phyloP scores from a whole-genome alignment of 176 grass and related monocot genomes.

The Rhynchospora tenuis region DNA sequence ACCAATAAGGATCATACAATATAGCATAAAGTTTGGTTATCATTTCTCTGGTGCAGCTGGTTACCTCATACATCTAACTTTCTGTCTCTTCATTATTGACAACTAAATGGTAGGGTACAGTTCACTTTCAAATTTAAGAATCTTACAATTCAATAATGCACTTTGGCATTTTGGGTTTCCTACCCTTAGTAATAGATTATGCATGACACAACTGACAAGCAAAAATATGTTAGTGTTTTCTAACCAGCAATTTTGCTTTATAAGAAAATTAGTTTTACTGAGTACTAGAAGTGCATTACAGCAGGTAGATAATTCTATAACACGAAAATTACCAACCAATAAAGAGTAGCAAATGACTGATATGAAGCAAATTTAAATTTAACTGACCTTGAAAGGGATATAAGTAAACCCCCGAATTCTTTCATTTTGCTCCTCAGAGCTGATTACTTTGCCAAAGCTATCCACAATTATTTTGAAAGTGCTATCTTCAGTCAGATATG shows the following conservation, averaged over 20 bases:
- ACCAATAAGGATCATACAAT: neutral
- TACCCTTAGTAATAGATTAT: neutral
- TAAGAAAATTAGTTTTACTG: neutral
- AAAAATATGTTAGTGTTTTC: neutral
- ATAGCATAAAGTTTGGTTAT: neutral
- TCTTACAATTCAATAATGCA: neutral
- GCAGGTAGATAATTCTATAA: neutral
- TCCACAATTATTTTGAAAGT: constrained; percentile 76
- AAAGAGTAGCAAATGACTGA: neutral
- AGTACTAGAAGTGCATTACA: neutral
- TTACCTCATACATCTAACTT: neutral
- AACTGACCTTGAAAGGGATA: constrained; percentile 69
- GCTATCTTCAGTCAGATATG: constrained; percentile 57
- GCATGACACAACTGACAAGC: neutral
- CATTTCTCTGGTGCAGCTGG: neutral
- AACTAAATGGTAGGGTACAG: neutral
- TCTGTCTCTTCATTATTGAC: neutral
- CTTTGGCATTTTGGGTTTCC: neutral
- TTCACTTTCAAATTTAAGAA: neutral
- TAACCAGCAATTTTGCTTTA: neutral
- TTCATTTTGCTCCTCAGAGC: constrained; percentile 79
- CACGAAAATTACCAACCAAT: neutral
- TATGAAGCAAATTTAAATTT: neutral
- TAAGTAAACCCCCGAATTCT: constrained; percentile 68
- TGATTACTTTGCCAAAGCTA: constrained; percentile 85